A percentile compares a stretch with the other conserved stretches of the same genome.
Conservation (phyloP, 495 filamentous ascomycete species). For the Lophium mytilinum region DNA sequence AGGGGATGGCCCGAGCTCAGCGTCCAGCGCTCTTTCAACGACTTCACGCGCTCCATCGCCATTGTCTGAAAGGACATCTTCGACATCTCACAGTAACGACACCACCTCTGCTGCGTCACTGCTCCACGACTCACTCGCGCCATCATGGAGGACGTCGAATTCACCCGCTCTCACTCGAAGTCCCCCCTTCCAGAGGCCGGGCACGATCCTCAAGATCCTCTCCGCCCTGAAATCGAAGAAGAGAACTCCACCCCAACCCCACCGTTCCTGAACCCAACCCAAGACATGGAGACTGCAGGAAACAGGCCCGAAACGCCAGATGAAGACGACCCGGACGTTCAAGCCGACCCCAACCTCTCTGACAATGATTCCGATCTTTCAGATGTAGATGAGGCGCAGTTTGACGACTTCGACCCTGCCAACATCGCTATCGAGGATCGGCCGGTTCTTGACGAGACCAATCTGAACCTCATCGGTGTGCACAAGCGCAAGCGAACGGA, state of each 20-base stretch:
- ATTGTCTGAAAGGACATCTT: too few relatives aligned
- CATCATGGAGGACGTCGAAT: slow-evolving; percentile 21
- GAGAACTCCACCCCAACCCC: slow-evolving; percentile 35
- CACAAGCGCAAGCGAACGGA: slow-evolving; percentile 74
- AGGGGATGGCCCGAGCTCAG: too few relatives aligned
- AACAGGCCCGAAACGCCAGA: slow-evolving; percentile 51
- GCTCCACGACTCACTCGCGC: not conserved
- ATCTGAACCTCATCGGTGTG: slow-evolving; percentile 58
- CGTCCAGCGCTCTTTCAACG: too few relatives aligned
- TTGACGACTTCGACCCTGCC: slow-evolving; percentile 80
- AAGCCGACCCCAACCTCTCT: slow-evolving; percentile 44
- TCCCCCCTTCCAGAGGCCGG: slow-evolving; percentile 35
- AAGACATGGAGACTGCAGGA: slow-evolving; percentile 35
- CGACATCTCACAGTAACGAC: too few relatives aligned
- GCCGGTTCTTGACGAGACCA: slow-evolving; percentile 80
- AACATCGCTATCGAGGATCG: slow-evolving; percentile 70
- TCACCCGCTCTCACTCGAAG: slow-evolving; percentile 8
- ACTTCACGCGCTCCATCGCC: too few relatives aligned
- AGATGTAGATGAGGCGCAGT: slow-evolving; percentile 91
- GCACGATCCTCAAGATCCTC: slow-evolving; percentile 38
- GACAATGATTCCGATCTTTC: slow-evolving; percentile 44
- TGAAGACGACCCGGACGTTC: slow-evolving; percentile 47
- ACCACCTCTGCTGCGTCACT: too few relatives aligned
- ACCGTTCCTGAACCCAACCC: slow-evolving; percentile 31
- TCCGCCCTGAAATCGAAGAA: slow-evolving; percentile 38